These are phyloP conservation scores for Suillus alpinus DNA, from an alignment of 768 basidiomycete genomes.

Conservation along the genomic window DNA sequence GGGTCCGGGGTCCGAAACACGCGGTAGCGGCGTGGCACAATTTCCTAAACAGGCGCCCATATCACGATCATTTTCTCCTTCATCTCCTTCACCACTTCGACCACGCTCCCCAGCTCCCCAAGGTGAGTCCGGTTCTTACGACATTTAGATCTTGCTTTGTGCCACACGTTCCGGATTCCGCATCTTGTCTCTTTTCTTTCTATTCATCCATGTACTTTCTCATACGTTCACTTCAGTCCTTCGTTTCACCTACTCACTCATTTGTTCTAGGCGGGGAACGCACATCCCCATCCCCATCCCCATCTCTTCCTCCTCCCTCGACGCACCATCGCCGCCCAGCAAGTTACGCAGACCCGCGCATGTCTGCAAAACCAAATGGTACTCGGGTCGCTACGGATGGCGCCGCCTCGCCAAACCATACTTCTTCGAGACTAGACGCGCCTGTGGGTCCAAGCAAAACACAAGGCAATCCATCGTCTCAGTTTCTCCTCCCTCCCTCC, in stretches of 20 bases:
- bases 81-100: constrained; percentile 24
- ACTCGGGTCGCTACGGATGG: constrained; percentile 13
- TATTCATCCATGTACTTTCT: not conserved
- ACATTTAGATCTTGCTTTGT: not conserved
- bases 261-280: constrained; percentile 2
- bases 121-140: constrained; percentile 3
- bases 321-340: not conserved
- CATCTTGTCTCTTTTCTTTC: not conserved
- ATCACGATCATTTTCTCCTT: constrained; percentile 29
- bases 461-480: constrained; percentile 10
- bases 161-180: not conserved
- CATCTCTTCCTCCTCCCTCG: not conserved
- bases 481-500: constrained; percentile 12
- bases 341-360: not conserved
- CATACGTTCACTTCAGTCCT: not conserved
- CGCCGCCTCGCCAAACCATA: constrained; percentile 12
- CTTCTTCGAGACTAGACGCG: constrained; percentile 17
- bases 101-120: constrained; percentile 15
- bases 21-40: constrained; percentile 15
- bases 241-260: not conserved
- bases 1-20: constrained; percentile 26
- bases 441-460: constrained; percentile 11
- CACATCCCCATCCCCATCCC: not conserved
- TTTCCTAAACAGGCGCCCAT: constrained; percentile 16
- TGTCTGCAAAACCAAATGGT: constrained; percentile 3